Percentiles rank a stretch among this genome's conserved stretches.
Evolutionary conservation across 495 filamentous ascomycete genomes (phyloP).

Genomic region (Penicillium paxilli): DNA sequence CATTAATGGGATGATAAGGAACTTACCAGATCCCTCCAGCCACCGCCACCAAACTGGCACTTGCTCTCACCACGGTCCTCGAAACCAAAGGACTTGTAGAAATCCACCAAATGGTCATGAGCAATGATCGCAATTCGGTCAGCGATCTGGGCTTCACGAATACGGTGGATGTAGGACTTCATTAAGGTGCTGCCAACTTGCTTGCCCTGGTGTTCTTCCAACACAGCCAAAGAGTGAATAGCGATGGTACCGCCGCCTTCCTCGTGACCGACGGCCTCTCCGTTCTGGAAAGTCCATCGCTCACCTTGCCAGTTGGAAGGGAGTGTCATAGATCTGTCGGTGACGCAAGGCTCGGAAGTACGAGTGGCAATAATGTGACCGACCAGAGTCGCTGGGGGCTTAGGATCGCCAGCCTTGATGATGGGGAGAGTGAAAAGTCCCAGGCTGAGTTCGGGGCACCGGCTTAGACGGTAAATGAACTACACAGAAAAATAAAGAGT

Average conservation of each 20-base stretch:
- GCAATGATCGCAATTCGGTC: conserved; percentile 76
- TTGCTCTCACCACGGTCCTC: conserved; percentile 63
- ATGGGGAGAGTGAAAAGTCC: conserved; percentile 71
- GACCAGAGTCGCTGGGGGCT: conserved; percentile 58
- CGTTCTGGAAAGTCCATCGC: conserved; percentile 35
- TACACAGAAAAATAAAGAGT: conserved; percentile 32
- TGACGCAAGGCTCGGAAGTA: conserved; percentile 58
- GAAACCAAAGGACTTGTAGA: conserved; percentile 80
- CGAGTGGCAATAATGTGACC: conserved; percentile 81
- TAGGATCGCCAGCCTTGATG: conserved; percentile 43
- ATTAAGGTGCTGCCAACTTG: conserved; percentile 76
- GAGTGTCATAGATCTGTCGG: conserved; percentile 74
- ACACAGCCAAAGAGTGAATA: conserved; percentile 79
- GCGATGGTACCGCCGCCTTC: conserved; percentile 73
- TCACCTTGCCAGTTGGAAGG: conserved; percentile 62
- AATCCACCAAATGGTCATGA: conserved; percentile 68
- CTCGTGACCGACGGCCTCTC: conserved; percentile 58
- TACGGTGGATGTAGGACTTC: conserved; percentile 72
- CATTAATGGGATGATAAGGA: neutral
- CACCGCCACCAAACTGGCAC: conserved; percentile 71
- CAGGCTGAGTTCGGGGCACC: conserved; percentile 75
- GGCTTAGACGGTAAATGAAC: conserved; percentile 79
- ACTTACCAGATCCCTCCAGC: conserved; percentile 67
- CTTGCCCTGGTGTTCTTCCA: conserved; percentile 70
- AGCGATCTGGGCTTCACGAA: conserved; percentile 63